These are phyloP conservation scores for Lyophyllum atratum DNA, from an alignment of 768 basidiomycete genomes.

Conservation along the genomic window DNA sequence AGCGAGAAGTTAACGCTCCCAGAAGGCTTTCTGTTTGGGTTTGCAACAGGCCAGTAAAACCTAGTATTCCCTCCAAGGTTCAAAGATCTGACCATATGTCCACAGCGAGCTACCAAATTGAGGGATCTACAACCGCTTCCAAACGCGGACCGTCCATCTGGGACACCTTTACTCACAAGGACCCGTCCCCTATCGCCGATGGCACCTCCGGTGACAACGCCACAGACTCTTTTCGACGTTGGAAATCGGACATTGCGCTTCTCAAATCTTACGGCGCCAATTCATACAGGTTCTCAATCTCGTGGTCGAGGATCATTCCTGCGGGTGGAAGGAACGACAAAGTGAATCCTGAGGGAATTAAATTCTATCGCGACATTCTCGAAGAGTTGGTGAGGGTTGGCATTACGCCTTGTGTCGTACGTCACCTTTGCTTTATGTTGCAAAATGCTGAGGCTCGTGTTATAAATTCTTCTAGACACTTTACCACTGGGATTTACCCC, in stretches of 20 bases:
- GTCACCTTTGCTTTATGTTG: conserved; percentile 16
- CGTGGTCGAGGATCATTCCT: conserved; percentile 75
- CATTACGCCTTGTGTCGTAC: conserved; percentile 65
- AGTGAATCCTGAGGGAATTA: conserved; percentile 63
- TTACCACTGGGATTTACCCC: conserved; percentile 81
- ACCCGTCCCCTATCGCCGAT: conserved; percentile 54
- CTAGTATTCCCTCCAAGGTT: background rate
- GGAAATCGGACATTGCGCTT: conserved; percentile 65
- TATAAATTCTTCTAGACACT: conserved; percentile 46
- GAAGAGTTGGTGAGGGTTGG: conserved; percentile 60
- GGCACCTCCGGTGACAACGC: conserved; percentile 65
- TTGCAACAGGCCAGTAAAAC: conserved; percentile 32
- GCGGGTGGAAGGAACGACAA: conserved; percentile 63
- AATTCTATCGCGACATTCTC: conserved; percentile 67
- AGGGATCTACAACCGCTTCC: conserved; percentile 58
- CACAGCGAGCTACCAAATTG: conserved; percentile 71
- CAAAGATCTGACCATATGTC: background rate
- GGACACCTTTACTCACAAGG: conserved; percentile 67
- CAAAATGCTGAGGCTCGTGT: background rate
- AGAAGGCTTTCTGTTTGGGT: conserved; percentile 34
- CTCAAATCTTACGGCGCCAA: conserved; percentile 66
- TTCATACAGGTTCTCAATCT: conserved; percentile 72
- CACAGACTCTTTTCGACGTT: conserved; percentile 67
- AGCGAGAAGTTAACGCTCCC: conserved; percentile 19
- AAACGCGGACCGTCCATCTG: conserved; percentile 70